Evolutionary conservation across 208 protist genomes (phyloP), one percentile per base, ranked within the genome.

Genomic region (Trichomonas gallinae): DNA sequence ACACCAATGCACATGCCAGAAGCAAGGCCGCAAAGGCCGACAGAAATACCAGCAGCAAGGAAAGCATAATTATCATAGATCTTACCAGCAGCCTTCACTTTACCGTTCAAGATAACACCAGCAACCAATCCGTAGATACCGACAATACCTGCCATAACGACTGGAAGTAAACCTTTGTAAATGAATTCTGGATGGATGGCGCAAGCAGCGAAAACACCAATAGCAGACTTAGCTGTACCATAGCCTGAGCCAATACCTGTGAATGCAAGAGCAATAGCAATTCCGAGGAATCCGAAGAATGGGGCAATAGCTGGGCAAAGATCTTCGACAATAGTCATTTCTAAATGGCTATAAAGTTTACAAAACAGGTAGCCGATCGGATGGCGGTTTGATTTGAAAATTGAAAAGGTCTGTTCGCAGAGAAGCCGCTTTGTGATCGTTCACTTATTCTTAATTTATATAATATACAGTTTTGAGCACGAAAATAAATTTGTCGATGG

Each of bases 121-220:
- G 93, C 49, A 13, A 96, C 63, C 17, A 96, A 38, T 26, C 93
- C 93, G 44, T 96, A 96, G 63, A 96, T 63, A 96, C 93, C 93
- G 15, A 96, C 93, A 49, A 96, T 96, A 85, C 93, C 93, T 38
- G 93, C 51, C 93, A 96, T 96, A 48, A 96, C 36, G 36, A 96
- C 44, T 40, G 48, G 93, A 23, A 83, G 26, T n/a, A 96, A 21
- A 17, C 63, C 36, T 85, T 83, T 63, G 36, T 45, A 96, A 44
- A 96, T 82, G 6, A 44, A 31, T 15, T 96, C 51, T 58, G 48
- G 63, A 36, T 96, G 48, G 36, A 63, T 42, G 34, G 63, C 93
- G 93, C 51, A 63, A n/a, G 63, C 48, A 49, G 51, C 63, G 17
- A 85, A 96, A 83, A 96, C 36, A 38, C 93, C 93, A 31, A 96